Percentiles rank a stretch among this genome's conserved stretches.
These are phyloP conservation scores for Salpingoeca rosetta DNA, from an alignment of 78 protist genomes.

Conservation along the genomic window DNA sequence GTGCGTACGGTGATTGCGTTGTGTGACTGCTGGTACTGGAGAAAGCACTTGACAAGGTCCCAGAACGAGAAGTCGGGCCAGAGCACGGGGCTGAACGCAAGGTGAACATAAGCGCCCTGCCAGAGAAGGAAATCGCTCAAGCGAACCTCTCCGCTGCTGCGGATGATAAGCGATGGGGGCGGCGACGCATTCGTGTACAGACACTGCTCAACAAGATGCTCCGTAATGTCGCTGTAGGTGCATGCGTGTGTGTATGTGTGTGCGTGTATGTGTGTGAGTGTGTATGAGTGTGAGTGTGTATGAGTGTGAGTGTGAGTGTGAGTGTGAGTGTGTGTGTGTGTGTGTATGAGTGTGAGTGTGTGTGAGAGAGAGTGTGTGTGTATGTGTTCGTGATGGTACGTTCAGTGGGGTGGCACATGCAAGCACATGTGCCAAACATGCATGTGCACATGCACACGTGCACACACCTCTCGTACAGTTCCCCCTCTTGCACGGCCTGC, in stretches of 20 bases:
- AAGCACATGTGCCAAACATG: not conserved
- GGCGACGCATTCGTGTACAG: conserved; percentile 18
- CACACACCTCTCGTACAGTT: not conserved
- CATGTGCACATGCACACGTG: not conserved
- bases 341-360: not conserved
- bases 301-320: not conserved
- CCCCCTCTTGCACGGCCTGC: not conserved
- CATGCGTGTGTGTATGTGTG: not conserved
- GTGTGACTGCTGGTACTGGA: conserved; percentile 14
- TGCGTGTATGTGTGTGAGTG: not conserved
- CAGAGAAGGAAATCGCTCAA: conserved; percentile 74
- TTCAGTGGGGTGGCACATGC: not conserved
- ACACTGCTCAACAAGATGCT: conserved; percentile 9
- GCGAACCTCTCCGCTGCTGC: conserved; percentile 84
- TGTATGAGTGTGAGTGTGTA: not conserved
- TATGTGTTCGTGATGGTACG: not conserved
- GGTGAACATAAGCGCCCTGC: conserved; percentile 32
- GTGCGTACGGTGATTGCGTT: not conserved
- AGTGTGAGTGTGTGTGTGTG: not conserved
- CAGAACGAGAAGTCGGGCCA: conserved; percentile 27
- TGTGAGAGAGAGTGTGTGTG: not conserved
- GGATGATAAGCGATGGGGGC: conserved; percentile 55
- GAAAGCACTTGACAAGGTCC: not conserved
- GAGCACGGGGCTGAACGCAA: not conserved
- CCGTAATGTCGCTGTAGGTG: conserved; percentile 21